Percentiles rank a stretch among this genome's conserved stretches.
phyloP scores from a whole-genome alignment of 2,329 filamentous ascomycete species.

The Sphaerostilbella broomeana region DNA sequence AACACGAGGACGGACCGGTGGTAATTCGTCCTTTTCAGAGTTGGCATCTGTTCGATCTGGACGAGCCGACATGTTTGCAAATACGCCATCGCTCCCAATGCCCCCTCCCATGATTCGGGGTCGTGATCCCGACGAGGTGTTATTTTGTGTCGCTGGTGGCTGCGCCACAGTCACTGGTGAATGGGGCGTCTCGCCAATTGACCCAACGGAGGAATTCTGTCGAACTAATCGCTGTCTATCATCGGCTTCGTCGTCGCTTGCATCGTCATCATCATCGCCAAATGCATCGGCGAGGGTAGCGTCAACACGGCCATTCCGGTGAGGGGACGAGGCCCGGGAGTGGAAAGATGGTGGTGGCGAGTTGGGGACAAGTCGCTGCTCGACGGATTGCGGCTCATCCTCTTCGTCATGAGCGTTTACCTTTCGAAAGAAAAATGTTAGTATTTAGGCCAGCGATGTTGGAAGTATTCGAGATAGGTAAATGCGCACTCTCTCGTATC shows the following conservation, averaged over 20 bases:
- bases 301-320: conserved; percentile 49
- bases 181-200: conserved; percentile 8
- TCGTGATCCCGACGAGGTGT: conserved; percentile 34
- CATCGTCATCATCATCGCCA: conserved; percentile 71
- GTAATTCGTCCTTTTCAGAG: conserved; percentile 71
- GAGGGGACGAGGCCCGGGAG: conserved; percentile 63
- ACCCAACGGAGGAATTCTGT: conserved; percentile 40
- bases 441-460: not conserved
- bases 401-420: conserved; percentile 55
- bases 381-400: conserved; percentile 23
- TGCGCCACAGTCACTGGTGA: conserved; percentile 8
- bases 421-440: conserved; percentile 30
- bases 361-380: conserved; percentile 35
- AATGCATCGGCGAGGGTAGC: conserved; percentile 89
- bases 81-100: conserved; percentile 86
- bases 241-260: conserved; percentile 68
- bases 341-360: conserved; percentile 80
- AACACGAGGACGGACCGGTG: conserved; percentile 63
- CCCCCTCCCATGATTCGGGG: conserved; percentile 59
- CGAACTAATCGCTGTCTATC: conserved; percentile 84
- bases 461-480: not conserved
- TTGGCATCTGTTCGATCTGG: conserved; percentile 69
- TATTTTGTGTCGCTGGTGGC: conserved; percentile 19
- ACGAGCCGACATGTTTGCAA: conserved; percentile 89
- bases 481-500: conserved; percentile 51